These are phyloP conservation scores for Cantharellus cinnabarinus DNA, from an alignment of 768 basidiomycete species.

Conservation along the genomic window DNA sequence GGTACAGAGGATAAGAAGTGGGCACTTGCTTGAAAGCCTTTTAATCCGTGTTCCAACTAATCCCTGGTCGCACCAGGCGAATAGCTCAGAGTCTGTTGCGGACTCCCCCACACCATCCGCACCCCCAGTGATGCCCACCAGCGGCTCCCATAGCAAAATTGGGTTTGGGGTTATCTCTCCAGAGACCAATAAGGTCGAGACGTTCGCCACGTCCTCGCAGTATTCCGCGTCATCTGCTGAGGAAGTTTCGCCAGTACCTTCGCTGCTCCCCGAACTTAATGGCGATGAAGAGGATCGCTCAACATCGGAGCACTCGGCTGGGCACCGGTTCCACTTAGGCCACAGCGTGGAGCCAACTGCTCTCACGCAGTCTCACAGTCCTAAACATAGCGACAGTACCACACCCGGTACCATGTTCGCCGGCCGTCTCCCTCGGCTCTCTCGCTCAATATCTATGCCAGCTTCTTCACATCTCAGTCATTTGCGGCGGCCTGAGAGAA, in stretches of 20 bases:
- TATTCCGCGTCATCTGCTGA: not conserved
- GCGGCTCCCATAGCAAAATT: not conserved
- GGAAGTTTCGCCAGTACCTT: not conserved
- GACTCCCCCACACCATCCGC: too few species aligned
- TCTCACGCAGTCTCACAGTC: not conserved
- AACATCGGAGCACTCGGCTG: not conserved
- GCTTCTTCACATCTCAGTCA: constrained; percentile 59
- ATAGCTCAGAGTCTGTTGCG: too few species aligned
- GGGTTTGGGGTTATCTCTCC: not conserved
- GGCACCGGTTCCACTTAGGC: not conserved
- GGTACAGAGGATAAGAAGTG: too few species aligned
- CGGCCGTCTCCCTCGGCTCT: constrained; percentile 30
- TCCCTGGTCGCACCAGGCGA: too few species aligned
- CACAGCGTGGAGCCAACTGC: not conserved
- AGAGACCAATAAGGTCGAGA: not conserved
- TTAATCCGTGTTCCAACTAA: too few species aligned
- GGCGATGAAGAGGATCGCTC: not conserved
- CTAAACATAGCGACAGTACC: too few species aligned
- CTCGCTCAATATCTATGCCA: constrained; percentile 62
- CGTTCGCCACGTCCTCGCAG: not conserved
- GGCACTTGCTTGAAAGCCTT: too few species aligned
- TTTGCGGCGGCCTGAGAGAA: constrained; percentile 37
- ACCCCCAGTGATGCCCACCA: not conserved
- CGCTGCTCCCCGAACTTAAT: not conserved
- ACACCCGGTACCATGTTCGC: too few species aligned